A percentile compares a stretch with the other conserved stretches of the same genome.
Evolutionary conservation across 1,284 basidiomycete species (phyloP).

Genomic region (Rhodotorula sp.): DNA sequence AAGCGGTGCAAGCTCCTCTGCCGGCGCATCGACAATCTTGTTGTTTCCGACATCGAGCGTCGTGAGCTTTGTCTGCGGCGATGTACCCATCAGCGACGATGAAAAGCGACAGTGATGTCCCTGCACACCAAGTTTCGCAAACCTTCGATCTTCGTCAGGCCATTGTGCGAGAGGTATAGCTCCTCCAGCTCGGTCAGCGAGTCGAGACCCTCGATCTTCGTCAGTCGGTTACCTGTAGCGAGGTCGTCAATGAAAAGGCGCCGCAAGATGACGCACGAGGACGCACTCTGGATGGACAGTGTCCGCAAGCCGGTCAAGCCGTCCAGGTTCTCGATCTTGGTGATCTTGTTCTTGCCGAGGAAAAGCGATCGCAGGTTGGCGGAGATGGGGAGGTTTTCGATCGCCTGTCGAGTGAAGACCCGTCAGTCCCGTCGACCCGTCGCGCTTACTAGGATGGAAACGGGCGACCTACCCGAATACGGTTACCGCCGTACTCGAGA

Average conservation of each 20-base stretch:
- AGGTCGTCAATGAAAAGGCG: background rate
- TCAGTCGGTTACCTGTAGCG: slow-evolving; percentile 42
- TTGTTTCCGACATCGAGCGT: slow-evolving; percentile 89
- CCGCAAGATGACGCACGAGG: background rate
- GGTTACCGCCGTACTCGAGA: slow-evolving; percentile 90
- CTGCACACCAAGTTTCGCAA: slow-evolving; percentile 72
- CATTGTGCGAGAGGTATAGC: slow-evolving; percentile 93
- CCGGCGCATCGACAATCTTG: slow-evolving; percentile 60
- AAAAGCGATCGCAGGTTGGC: slow-evolving; percentile 83
- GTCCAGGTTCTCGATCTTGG: slow-evolving; percentile 77
- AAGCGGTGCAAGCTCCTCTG: slow-evolving; percentile 81
- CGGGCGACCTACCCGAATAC: slow-evolving; percentile 64
- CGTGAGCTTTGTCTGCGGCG: slow-evolving; percentile 65
- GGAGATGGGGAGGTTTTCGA: slow-evolving; percentile 63
- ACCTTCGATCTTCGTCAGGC: slow-evolving; percentile 78
- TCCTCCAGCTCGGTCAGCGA: slow-evolving; percentile 66
- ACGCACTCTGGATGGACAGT: slow-evolving; percentile 57
- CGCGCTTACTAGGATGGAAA: background rate
- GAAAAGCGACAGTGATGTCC: background rate
- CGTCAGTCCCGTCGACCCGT: background rate
- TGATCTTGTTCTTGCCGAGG: slow-evolving; percentile 95
- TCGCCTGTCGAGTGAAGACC: slow-evolving; percentile 58
- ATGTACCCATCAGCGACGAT: background rate
- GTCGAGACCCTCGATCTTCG: slow-evolving; percentile 44
- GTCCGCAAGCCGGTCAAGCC: slow-evolving; percentile 69